These are phyloP conservation scores for Tritrichomonas foetus DNA, from an alignment of 208 protist species.

Conservation along the genomic window DNA sequence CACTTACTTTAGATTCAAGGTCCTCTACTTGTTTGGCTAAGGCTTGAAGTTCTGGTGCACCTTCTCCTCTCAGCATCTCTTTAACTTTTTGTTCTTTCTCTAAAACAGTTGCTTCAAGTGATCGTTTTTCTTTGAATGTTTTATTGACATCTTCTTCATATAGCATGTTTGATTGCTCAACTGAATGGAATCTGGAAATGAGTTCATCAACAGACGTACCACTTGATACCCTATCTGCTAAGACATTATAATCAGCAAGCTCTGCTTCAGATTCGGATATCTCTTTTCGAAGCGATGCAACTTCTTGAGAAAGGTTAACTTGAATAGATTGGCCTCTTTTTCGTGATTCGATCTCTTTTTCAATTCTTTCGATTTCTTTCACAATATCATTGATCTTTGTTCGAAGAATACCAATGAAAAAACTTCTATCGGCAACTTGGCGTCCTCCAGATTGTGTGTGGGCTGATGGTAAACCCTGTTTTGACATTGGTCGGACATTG, in stretches of 20 bases:
- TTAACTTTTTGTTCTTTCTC: neutral
- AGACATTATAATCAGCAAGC: slow-evolving; percentile 17
- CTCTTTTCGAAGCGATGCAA: neutral
- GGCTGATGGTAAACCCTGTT: neutral
- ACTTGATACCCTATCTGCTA: neutral
- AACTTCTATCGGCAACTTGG: neutral
- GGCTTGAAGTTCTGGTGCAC: neutral
- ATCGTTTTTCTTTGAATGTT: neutral
- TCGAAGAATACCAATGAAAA: slow-evolving; percentile 22
- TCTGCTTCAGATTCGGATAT: neutral
- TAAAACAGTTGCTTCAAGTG: neutral
- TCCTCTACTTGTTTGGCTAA: neutral
- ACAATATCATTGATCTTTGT: neutral
- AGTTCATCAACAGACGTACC: neutral
- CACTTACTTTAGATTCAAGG: neutral
- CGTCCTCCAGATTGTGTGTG: neutral
- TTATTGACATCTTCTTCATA: neutral
- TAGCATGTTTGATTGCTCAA: neutral
- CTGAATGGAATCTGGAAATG: neutral
- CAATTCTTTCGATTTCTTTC: neutral
- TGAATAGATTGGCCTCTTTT: neutral
- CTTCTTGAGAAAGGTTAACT: neutral
- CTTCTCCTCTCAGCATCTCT: neutral
- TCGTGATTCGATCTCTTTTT: neutral
- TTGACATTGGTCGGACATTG: neutral